A percentile compares a stretch with the other conserved stretches of the same genome.
Conservation (phyloP, 106 monocot species). For the Acorus gramineus region DNA sequence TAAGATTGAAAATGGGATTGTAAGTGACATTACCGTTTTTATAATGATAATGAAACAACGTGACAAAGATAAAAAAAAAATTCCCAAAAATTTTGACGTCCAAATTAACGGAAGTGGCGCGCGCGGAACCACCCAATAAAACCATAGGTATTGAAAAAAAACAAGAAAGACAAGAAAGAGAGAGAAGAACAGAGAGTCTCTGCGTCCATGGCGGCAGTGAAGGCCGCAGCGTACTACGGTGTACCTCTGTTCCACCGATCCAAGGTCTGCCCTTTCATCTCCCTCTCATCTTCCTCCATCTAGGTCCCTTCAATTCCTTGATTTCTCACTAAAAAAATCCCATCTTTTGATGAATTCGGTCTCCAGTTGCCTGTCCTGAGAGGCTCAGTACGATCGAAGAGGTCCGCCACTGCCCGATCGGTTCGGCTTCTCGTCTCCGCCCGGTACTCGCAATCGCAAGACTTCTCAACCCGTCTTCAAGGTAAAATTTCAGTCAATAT, state of each 20-base stretch:
- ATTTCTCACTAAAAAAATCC: neutral
- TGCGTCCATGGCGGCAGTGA: conserved; percentile 13
- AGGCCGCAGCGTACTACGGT: conserved; percentile 5
- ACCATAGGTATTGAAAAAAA: too few relatives aligned
- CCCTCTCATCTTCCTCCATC: neutral
- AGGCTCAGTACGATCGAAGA: conserved; percentile 18
- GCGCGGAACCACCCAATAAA: too few relatives aligned
- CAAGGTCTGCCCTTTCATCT: conserved; percentile 4
- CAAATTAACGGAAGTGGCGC: too few relatives aligned
- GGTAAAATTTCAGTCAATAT: conserved; percentile 24
- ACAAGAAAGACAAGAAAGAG: too few relatives aligned
- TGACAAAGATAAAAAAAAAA: too few relatives aligned
- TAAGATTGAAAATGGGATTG: too few relatives aligned
- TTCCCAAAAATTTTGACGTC: too few relatives aligned
- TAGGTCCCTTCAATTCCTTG: neutral
- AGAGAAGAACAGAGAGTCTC: too few relatives aligned
- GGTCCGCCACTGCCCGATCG: conserved; percentile 8
- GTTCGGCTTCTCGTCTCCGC: conserved; percentile 26
- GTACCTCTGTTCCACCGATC: conserved; percentile 14
- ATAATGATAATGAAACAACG: too few relatives aligned
- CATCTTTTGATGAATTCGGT: conserved; percentile 11
- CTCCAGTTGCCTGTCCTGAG: conserved; percentile 17
- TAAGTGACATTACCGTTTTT: too few relatives aligned
- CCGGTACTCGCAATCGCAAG: conserved; percentile 53
- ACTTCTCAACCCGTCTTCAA: conserved; percentile 51